Base-by-base conservation (phyloP, 2,329 filamentous ascomycete species). In the Colletotrichum sp. region DNA sequence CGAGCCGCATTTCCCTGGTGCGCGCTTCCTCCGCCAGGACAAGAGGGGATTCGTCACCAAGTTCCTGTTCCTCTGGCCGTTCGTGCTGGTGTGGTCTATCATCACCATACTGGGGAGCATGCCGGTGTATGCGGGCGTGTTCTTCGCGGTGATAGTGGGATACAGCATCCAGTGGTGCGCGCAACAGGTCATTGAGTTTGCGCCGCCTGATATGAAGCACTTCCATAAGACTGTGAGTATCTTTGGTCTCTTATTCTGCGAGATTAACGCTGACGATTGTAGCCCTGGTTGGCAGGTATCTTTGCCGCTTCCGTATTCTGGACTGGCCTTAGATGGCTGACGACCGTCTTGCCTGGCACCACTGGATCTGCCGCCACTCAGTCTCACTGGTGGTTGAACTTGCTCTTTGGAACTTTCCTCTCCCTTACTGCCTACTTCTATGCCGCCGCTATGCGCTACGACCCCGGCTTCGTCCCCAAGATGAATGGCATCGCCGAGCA, bases 391-490 rank as follows among this genome's bases (percentile, higher is more conserved):
- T 85, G 98, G 39, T 87, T 94, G 71, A 99, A 98, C 84, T 80
- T 98, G n/a, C 79, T 92, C 2, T 98, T 99, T 82, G 88, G 88
- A 28, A 78, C 89, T 1, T 90, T 91, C 77, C 93, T 92, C 80
- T 85, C 88, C 60, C 85, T 96, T 8, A 96, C 93, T 12, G 85
- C 90, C 15, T 99, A 97, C 84, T 99, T 99, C 84, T 99, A 98
- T 83, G 89, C 93, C 78, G 91, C 93, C 69, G 93, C 94, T 79
- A 98, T 99, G 95, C 87, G 92, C 67, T 93, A 94, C 80, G 96
- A 99, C 83, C 97, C 97, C 0, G 97, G 97, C 18, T 98, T 94
- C 81, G 95, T 99, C 32, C 96, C 97, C 49, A 98, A 98, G 84
- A 91, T 96, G 81, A 93, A 94, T 72, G 96, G 96, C 79, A 94